These are phyloP conservation scores for Mycosphaerelloides madeirae DNA, from an alignment of 2,329 filamentous ascomycete genomes.

Conservation along the genomic window DNA sequence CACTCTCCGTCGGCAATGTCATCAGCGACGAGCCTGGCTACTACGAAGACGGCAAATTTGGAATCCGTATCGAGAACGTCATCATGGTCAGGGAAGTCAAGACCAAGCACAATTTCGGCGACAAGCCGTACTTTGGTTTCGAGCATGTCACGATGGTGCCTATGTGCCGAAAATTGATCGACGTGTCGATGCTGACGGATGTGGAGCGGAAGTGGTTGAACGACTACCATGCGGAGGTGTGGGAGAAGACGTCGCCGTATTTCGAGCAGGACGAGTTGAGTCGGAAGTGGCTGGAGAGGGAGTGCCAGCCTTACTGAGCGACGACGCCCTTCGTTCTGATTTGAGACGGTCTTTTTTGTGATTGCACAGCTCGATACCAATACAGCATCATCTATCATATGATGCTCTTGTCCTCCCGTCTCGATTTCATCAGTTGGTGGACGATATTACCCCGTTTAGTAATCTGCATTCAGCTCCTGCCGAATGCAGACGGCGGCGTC, in stretches of 20 bases:
- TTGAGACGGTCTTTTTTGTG: neutral
- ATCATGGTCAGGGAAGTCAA: slow-evolving; percentile 85
- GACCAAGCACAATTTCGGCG: slow-evolving; percentile 82
- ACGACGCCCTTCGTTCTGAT: neutral
- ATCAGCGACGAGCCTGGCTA: slow-evolving; percentile 93
- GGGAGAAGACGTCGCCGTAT: slow-evolving; percentile 71
- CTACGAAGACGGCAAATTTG: slow-evolving; percentile 92
- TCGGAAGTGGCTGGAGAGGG: slow-evolving; percentile 75
- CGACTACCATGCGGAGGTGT: slow-evolving; percentile 73
- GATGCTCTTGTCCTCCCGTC: no score
- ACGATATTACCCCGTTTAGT: no score
- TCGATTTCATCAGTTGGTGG: no score
- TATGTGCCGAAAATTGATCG: slow-evolving; percentile 84
- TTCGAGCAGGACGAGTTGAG: slow-evolving; percentile 70
- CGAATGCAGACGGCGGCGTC: no score
- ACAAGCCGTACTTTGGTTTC: slow-evolving; percentile 90
- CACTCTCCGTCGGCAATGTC: slow-evolving; percentile 86
- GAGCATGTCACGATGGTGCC: slow-evolving; percentile 97
- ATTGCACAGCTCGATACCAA: no score
- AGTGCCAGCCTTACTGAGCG: slow-evolving; percentile 63
- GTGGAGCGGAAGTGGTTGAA: slow-evolving; percentile 84
- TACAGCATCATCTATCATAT: no score
- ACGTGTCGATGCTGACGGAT: slow-evolving; percentile 64
- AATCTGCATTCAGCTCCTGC: no score
- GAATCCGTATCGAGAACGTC: slow-evolving; percentile 94